Evolutionary conservation across 805 yeast species (phyloP), one percentile per base, ranked within the genome.

Genomic region (Saturnispora galanensis): DNA sequence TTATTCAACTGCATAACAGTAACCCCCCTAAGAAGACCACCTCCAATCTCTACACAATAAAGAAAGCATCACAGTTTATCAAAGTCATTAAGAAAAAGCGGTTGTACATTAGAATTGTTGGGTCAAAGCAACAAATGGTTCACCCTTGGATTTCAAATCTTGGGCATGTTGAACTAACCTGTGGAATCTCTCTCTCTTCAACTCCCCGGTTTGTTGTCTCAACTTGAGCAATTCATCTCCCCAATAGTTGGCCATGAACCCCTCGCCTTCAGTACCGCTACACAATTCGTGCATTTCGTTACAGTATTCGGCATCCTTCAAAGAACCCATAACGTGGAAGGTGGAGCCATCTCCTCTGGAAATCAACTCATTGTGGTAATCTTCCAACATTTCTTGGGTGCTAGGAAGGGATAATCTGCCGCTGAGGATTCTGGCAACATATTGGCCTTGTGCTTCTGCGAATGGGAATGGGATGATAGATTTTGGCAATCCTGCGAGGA

Each of bases 221-320:
- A 57, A 35, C 9, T 58, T 57, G 10, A 36, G 45, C 47, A 55
- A 58, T 1, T 42, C 44, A 10, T 54, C 59, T 39, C 51, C 55
- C 66, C 66, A 63, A 15, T 45, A 52, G 21, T 56, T 58, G 8
- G 65, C 66, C 36, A 49, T 49, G 41, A 63, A 63, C 10, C 67
- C 67, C 38, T 56, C 56, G 11, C 51, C 49, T 49, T 67, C 66
- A 26, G 67, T 69, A 45, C 57, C 59, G 28, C 50, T 63, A 38
- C 61, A 60, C 42, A 67, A 60, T 18, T 59, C 57, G 45, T 64
- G 64, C 48, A 75, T 59, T 41, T 64, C 63, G 50, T 72, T 71
- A 52, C 76, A 71, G 56, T 79, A 84, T 21, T 73, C 73, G 1
- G 73, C 77, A 52, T 83, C 93, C 38, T 62, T 62, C 10, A 85